Evolutionary conservation across 805 yeast species (phyloP), one percentile per base, ranked within the genome.

Genomic region (Saccharomycopsis sp.): DNA sequence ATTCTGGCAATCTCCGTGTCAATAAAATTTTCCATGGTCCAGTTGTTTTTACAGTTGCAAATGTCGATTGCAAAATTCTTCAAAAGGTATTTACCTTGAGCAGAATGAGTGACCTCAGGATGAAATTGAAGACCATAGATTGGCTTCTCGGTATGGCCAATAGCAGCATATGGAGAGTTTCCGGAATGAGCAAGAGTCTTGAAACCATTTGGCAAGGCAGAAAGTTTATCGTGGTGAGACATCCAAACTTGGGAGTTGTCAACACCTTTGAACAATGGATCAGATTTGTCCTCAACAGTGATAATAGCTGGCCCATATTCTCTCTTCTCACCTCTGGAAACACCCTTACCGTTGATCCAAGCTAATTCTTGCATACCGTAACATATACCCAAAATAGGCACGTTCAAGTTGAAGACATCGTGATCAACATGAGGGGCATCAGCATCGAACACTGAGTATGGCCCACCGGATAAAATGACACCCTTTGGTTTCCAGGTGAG

Each of bases 341-440:
- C 99, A 55, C 78, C 76, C 72, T 89, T 88, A 73, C 95, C 95
- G 73, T 89, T 89, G 68, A 91, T 85, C 98, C 98, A 92, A 56
- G 99, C 99, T 65, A 94, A 77, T 77, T 94, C 99, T 79, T 94
- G 99, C 92, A 94, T 88, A 74, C 99, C 99, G 76, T 94, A 94
- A 77, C 99, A 94, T 72, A 94, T 94, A 69, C 99, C 99, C 65
- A 94, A 79, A 68, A 94, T 87, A 63, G 99, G 99, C 41, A 94
- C 99, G 61, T 82, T 81, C 67, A 94, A 82, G 66, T 92, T 82
- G 77, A 94, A 94, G 61, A 94, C 84, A 57, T 82, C 97, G 64
- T 85, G 94, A 76, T 94, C 99, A 59, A 92, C 99, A 73, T 94
- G 99, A 50, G 99, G 99, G 61, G 97, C 91, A 66, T 86, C 98